Percentiles rank a stretch among this genome's conserved stretches.
Evolutionary conservation across 345 rosid genomes (phyloP).

Genomic region (Euphorbia lathyris): DNA sequence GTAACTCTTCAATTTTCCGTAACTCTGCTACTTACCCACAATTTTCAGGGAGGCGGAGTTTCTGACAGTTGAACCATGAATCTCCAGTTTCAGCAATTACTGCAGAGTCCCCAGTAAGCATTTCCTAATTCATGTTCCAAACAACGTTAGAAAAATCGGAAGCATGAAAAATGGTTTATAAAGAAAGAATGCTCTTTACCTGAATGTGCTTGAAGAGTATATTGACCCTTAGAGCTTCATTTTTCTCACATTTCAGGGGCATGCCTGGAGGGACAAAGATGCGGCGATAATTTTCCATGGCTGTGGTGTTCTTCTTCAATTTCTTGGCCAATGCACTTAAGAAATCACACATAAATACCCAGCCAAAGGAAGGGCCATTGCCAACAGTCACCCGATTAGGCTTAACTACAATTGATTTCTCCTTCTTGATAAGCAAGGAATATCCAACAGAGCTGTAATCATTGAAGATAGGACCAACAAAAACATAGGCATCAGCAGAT

Average conservation of each 20-base stretch:
- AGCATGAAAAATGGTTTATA: background rate
- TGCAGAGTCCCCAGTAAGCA: conserved; percentile 51
- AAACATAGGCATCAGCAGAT: conserved; percentile 72
- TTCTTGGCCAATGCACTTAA: conserved; percentile 56
- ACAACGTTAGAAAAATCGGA: background rate
- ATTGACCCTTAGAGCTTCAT: conserved; percentile 64
- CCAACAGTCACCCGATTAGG: conserved; percentile 66
- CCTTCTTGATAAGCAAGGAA: conserved; percentile 64
- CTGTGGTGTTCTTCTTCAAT: conserved; percentile 55
- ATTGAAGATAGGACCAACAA: conserved; percentile 71
- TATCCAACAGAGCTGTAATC: conserved; percentile 78
- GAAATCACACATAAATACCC: conserved; percentile 75
- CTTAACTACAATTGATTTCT: conserved; percentile 52
- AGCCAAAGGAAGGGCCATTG: conserved; percentile 69
- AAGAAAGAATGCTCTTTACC: conserved; percentile 27
- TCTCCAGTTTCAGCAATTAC: conserved; percentile 78
- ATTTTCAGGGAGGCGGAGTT: conserved; percentile 63
- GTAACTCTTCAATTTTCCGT: background rate
- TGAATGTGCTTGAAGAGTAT: conserved; percentile 71
- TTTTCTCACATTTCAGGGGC: conserved; percentile 44
- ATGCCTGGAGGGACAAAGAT: conserved; percentile 57
- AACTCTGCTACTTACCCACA: conserved; percentile 47
- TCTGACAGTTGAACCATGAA: conserved; percentile 82
- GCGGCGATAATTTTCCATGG: conserved; percentile 58
- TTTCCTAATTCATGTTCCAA: conserved; percentile 31